phyloP scores from a whole-genome alignment of 306 rosid genomes.

The Neltuma alba region DNA sequence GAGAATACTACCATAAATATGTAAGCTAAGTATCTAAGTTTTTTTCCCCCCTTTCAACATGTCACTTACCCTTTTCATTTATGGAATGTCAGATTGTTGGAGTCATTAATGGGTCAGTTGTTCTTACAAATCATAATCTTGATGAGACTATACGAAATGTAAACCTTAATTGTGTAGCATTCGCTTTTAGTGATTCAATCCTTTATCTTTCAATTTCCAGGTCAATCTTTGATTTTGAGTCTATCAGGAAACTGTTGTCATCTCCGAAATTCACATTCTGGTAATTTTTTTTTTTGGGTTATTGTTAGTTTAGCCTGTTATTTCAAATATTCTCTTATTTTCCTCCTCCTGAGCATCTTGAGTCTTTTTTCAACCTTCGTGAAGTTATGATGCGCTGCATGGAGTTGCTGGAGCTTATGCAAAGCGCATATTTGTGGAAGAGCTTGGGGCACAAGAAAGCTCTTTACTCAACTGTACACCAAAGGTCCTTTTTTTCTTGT shows the following conservation, averaged over 20 bases:
- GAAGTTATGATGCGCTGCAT: conserved; percentile 84
- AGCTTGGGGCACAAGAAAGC: conserved; percentile 95
- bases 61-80: conserved; percentile 17
- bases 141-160: neutral
- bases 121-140: conserved; percentile 19
- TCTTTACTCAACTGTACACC: conserved; percentile 90
- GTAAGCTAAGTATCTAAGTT: neutral
- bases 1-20: neutral
- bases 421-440: conserved; percentile 88
- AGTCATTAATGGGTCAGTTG: conserved; percentile 25
- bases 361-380: neutral
- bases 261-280: conserved; percentile 95
- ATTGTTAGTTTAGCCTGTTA: conserved; percentile 28
- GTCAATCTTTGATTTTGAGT: conserved; percentile 90
- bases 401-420: conserved; percentile 99
- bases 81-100: conserved; percentile 11
- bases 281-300: conserved; percentile 44
- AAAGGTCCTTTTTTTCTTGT: conserved; percentile 60
- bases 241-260: conserved; percentile 67
- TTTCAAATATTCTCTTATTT: conserved; percentile 16
- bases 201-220: conserved; percentile 49
- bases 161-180: conserved; percentile 1
- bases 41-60: neutral
- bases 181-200: conserved; percentile 17
- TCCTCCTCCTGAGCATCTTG: neutral